These are phyloP conservation scores for Phlebiopsis flavidoalba DNA, from an alignment of 768 basidiomycete species.

Conservation along the genomic window DNA sequence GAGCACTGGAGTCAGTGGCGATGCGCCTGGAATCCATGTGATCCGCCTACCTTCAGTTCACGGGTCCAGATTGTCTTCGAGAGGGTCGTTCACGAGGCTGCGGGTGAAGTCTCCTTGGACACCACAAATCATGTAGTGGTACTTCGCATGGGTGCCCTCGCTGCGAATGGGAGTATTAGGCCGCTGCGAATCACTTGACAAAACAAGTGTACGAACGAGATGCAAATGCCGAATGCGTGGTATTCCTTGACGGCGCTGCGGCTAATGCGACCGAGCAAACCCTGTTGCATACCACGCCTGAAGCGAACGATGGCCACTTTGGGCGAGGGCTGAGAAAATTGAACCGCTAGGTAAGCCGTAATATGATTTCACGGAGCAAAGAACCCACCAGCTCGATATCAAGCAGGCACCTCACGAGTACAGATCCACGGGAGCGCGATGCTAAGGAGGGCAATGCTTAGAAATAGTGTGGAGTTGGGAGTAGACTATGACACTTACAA, in stretches of 20 bases:
- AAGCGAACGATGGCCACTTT: slow-evolving; percentile 79
- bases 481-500: slow-evolving; percentile 44
- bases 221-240: slow-evolving; percentile 76
- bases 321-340: slow-evolving; percentile 53
- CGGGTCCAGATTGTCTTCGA: slow-evolving; percentile 73
- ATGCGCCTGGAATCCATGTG: neutral
- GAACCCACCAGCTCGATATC: slow-evolving; percentile 67
- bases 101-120: slow-evolving; percentile 76
- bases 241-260: slow-evolving; percentile 75
- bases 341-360: neutral
- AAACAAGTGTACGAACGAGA: slow-evolving; percentile 45
- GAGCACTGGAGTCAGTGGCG: neutral
- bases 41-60: slow-evolving; percentile 56
- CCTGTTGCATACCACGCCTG: slow-evolving; percentile 81
- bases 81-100: slow-evolving; percentile 64
- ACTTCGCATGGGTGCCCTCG: slow-evolving; percentile 66
- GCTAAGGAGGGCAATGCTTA: slow-evolving; percentile 27
- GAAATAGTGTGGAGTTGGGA: neutral
- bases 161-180: slow-evolving; percentile 29
- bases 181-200: neutral
- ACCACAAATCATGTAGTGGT: slow-evolving; percentile 79
- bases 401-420: slow-evolving; percentile 63
- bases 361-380: neutral
- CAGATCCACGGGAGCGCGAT: slow-evolving; percentile 73
- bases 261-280: slow-evolving; percentile 68